phyloP scores from a whole-genome alignment of 129 eudicot species.

The Flaveria brownii region DNA sequence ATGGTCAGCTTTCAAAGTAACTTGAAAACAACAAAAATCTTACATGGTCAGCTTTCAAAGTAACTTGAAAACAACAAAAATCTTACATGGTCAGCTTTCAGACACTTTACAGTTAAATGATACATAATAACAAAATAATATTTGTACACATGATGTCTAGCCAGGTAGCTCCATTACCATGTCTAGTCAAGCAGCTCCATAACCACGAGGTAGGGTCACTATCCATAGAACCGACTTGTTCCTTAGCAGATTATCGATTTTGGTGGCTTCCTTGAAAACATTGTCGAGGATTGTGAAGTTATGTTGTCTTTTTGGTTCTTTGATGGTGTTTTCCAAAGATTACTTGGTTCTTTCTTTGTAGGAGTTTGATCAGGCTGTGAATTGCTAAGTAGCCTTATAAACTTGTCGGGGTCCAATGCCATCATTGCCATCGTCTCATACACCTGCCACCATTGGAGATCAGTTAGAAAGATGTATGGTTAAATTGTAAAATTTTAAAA shows the following conservation, averaged over 20 bases:
- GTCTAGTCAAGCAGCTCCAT: not conserved
- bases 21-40: not conserved
- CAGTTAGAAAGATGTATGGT: not conserved
- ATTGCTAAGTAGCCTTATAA: slow-evolving; percentile 41
- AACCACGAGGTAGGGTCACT: not conserved
- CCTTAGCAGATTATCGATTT: slow-evolving; percentile 40
- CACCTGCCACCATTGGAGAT: slow-evolving; percentile 46
- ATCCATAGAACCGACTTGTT: slow-evolving; percentile 10
- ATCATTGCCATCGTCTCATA: slow-evolving; percentile 82
- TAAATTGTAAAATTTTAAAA: not conserved
- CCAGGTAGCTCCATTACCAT: not conserved
- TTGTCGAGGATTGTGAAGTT: slow-evolving; percentile 46
- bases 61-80: not conserved
- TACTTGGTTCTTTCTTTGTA: slow-evolving; percentile 41
- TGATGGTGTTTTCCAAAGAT: slow-evolving; percentile 39
- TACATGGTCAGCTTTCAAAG: too few species aligned
- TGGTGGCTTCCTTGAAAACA: slow-evolving; percentile 82
- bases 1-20: too few species aligned
- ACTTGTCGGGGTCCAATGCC: slow-evolving; percentile 59
- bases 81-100: not conserved
- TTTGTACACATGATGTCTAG: slow-evolving; percentile 1
- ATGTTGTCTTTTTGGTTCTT: slow-evolving; percentile 48
- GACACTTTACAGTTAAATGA: not conserved
- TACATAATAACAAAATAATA: not conserved
- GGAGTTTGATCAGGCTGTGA: slow-evolving; percentile 52